These are phyloP conservation scores for Aureobasidium sp. DNA, from an alignment of 2,329 filamentous ascomycete genomes.

Conservation along the genomic window DNA sequence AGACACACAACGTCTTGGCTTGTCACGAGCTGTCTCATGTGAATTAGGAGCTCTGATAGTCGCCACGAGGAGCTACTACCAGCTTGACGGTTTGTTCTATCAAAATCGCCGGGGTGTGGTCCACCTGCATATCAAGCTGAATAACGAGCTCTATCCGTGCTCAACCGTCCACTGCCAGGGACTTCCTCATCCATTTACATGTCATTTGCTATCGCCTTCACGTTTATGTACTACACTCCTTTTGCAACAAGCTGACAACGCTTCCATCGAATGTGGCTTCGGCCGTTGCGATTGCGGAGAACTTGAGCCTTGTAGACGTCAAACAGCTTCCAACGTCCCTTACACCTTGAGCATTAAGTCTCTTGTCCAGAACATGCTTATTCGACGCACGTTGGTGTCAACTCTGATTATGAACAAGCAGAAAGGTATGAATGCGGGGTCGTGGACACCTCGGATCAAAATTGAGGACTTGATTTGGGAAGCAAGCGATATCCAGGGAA, in stretches of 20 bases:
- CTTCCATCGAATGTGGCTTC: slow-evolving; percentile 12
- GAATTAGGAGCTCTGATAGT: background rate
- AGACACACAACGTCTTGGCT: background rate
- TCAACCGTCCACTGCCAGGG: background rate
- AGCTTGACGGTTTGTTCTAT: background rate
- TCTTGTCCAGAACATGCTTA: background rate
- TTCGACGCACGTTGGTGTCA: background rate
- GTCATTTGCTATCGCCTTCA: background rate
- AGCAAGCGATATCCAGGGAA: background rate
- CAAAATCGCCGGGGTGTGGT: too few species aligned
- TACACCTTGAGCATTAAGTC: background rate
- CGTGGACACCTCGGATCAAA: background rate
- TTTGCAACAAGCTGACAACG: background rate
- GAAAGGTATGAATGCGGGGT: background rate
- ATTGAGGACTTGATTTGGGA: background rate
- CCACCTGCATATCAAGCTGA: background rate
- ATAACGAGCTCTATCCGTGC: background rate
- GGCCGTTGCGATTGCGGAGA: background rate
- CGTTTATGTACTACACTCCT: background rate
- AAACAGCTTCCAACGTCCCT: background rate
- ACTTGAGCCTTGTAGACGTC: background rate
- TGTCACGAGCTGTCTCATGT: background rate
- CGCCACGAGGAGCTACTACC: background rate
- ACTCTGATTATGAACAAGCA: background rate
- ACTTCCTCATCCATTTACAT: background rate